Percentiles rank a stretch among this genome's conserved stretches.
Evolutionary conservation across 768 basidiomycete genomes (phyloP).

Genomic region (Collybia sordida): DNA sequence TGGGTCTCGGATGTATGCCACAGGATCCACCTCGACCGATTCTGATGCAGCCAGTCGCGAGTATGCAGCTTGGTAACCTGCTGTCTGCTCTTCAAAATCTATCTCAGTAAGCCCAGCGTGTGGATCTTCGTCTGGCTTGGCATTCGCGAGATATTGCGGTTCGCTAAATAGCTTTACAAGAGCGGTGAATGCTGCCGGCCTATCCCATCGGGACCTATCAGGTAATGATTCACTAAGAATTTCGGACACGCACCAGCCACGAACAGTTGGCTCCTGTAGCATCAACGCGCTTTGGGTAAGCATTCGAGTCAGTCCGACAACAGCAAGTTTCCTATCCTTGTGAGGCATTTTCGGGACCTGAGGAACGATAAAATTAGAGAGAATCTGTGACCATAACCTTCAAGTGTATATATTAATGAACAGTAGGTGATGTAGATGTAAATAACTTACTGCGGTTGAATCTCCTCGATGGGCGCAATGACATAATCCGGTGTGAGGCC

Average conservation of each 20-base stretch:
- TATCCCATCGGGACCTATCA: conserved; percentile 22
- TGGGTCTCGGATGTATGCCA: conserved; percentile 59
- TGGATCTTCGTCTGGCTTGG: conserved; percentile 42
- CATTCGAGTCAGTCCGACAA: conserved; percentile 76
- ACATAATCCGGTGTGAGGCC: conserved; percentile 79
- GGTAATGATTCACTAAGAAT: neutral
- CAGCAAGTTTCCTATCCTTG: conserved; percentile 84
- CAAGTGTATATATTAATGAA: neutral
- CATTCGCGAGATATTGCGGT: conserved; percentile 62
- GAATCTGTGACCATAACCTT: conserved; percentile 76
- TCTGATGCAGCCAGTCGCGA: conserved; percentile 87
- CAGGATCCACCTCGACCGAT: conserved; percentile 53
- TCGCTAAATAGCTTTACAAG: conserved; percentile 78
- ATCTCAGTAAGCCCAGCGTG: conserved; percentile 67
- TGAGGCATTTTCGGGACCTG: conserved; percentile 78
- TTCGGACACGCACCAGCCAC: conserved; percentile 55
- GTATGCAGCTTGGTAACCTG: conserved; percentile 94
- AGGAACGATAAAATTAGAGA: conserved; percentile 74
- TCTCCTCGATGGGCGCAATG: conserved; percentile 73
- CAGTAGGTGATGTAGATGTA: neutral
- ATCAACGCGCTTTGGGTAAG: conserved; percentile 74
- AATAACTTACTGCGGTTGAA: conserved; percentile 75
- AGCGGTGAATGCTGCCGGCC: conserved; percentile 69
- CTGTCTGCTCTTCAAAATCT: conserved; percentile 87
- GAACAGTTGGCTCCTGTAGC: conserved; percentile 60